Conservation (phyloP, 495 filamentous ascomycete species). For the Cudoniella acicularis region DNA sequence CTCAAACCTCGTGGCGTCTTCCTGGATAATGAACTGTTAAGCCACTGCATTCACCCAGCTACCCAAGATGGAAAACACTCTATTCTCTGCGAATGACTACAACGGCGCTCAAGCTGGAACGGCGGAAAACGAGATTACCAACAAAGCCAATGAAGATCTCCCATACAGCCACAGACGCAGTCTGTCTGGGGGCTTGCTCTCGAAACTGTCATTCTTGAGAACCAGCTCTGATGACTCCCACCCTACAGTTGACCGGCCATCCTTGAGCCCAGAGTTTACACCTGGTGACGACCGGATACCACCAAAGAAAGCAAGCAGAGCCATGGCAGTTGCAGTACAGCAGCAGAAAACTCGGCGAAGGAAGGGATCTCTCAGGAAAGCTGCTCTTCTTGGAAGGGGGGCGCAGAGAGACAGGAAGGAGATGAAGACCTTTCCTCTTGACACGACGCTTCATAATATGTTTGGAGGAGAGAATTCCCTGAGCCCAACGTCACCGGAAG, state of each 20-base stretch:
- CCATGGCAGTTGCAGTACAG: conserved; percentile 53
- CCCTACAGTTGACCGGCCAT: conserved; percentile 39
- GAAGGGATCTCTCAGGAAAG: conserved; percentile 75
- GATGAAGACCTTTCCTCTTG: conserved; percentile 40
- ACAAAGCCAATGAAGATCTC: conserved; percentile 6
- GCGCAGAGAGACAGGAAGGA: conserved; percentile 55
- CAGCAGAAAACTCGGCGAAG: conserved; percentile 71
- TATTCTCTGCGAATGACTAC: background rate
- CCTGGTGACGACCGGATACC: conserved; percentile 28
- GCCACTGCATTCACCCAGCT: too few relatives aligned
- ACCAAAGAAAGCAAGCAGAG: conserved; percentile 42
- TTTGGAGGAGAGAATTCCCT: conserved; percentile 22
- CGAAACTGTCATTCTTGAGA: conserved; percentile 61
- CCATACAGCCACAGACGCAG: conserved; percentile 55
- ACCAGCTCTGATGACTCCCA: conserved; percentile 41
- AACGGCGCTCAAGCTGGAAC: background rate
- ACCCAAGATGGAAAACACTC: background rate
- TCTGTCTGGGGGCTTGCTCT: conserved; percentile 60
- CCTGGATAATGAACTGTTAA: too few relatives aligned
- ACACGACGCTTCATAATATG: conserved; percentile 23
- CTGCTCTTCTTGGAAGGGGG: conserved; percentile 70
- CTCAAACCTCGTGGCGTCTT: too few relatives aligned
- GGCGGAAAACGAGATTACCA: background rate
- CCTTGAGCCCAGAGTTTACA: conserved; percentile 25
- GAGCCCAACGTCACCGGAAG: conserved; percentile 19